Evolutionary conservation across 164 flowering plant genomes (phyloP).

Genomic region (Cinnamomum chago): DNA sequence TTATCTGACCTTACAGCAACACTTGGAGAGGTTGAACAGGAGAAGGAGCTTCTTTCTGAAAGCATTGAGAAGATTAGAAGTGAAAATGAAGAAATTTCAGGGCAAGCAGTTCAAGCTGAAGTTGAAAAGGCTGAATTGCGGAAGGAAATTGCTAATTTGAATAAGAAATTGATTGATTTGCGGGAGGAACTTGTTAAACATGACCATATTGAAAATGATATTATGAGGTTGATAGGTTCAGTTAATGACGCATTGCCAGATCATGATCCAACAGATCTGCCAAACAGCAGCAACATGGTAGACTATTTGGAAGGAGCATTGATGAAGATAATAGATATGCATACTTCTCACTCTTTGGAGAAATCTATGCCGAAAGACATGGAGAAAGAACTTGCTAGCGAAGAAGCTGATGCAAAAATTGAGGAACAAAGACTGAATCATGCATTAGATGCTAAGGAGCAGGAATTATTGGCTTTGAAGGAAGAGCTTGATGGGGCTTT

Average conservation of each 20-base stretch:
- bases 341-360: slow-evolving; percentile 21
- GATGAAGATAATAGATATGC: slow-evolving; percentile 54
- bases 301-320: slow-evolving; percentile 50
- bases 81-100: slow-evolving; percentile 40
- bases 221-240: slow-evolving; percentile 46
- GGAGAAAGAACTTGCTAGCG: slow-evolving; percentile 14
- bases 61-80: slow-evolving; percentile 38
- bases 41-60: slow-evolving; percentile 51
- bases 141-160: slow-evolving; percentile 42
- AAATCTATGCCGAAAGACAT: slow-evolving; percentile 22
- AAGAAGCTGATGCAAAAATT: slow-evolving; percentile 12
- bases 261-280: slow-evolving; percentile 28
- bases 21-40: slow-evolving; percentile 36
- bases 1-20: slow-evolving; percentile 44
- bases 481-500: slow-evolving; percentile 60
- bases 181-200: slow-evolving; percentile 25
- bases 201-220: slow-evolving; percentile 35
- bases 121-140: slow-evolving; percentile 40
- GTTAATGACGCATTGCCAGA: slow-evolving; percentile 53
- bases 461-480: slow-evolving; percentile 29
- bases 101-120: slow-evolving; percentile 34
- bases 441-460: slow-evolving; percentile 25
- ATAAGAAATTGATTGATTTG: slow-evolving; percentile 35
- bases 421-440: slow-evolving; percentile 13
- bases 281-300: slow-evolving; percentile 23